A percentile compares a stretch with the other conserved stretches of the same genome.
phyloP scores from a whole-genome alignment of 768 basidiomycete species.

The Trametes coccinea region DNA sequence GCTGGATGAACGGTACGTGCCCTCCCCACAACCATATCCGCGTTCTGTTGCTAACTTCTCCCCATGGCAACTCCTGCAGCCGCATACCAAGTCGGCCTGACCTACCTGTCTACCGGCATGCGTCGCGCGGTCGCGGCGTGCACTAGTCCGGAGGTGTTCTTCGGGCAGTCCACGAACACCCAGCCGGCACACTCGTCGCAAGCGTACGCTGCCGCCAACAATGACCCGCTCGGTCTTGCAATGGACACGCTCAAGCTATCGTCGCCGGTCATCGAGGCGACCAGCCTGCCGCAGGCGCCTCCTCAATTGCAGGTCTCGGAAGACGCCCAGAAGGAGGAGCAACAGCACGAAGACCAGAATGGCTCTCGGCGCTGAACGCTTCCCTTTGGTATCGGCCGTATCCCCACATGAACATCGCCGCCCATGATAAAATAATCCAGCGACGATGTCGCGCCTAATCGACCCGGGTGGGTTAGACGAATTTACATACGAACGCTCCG shows the following conservation, averaged over 20 bases:
- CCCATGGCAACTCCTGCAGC: conserved; percentile 44
- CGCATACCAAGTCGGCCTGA: conserved; percentile 94
- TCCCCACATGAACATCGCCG: background rate
- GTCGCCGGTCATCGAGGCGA: conserved; percentile 21
- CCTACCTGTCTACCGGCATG: conserved; percentile 92
- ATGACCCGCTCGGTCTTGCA: conserved; percentile 41
- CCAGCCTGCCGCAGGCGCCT: conserved; percentile 10
- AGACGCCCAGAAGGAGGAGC: background rate
- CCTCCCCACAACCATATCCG: background rate
- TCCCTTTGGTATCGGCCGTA: too few species aligned
- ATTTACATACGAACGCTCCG: too few species aligned
- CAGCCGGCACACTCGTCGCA: conserved; percentile 36
- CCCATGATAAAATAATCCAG: conserved; percentile 2
- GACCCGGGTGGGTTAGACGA: background rate
- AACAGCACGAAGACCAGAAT: background rate
- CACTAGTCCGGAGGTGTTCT: conserved; percentile 90
- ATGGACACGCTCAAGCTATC: conserved; percentile 38
- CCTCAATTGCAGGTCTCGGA: background rate
- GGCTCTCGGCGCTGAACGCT: background rate
- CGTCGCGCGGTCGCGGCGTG: conserved; percentile 93
- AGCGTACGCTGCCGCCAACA: conserved; percentile 30
- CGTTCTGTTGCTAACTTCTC: background rate
- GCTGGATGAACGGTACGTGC: conserved; percentile 91
- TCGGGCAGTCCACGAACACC: conserved; percentile 46
- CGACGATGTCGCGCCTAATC: background rate